Evolutionary conservation across 345 rosid genomes (phyloP).

Genomic region (Lepidium didymum): DNA sequence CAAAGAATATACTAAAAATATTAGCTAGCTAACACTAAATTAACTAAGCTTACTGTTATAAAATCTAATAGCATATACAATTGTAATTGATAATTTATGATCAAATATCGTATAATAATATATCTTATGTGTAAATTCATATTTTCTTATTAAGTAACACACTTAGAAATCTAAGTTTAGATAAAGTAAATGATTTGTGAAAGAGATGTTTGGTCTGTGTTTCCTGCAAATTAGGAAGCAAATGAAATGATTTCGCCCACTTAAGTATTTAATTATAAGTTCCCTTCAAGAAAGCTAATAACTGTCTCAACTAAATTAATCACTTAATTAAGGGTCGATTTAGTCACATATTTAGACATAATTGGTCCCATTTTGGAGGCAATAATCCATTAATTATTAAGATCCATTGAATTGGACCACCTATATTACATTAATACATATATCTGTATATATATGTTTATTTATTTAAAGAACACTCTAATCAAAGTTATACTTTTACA

Average conservation of each 20-base stretch:
- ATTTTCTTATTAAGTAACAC: background rate
- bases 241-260: constrained; percentile 23
- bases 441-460: background rate
- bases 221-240: constrained; percentile 17
- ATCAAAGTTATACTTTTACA: constrained; percentile 27
- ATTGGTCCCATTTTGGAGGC: background rate
- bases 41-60: too few species aligned
- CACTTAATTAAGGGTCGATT: background rate
- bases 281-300: background rate
- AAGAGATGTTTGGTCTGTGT: constrained; percentile 30
- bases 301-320: constrained; percentile 16
- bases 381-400: constrained; percentile 2
- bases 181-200: background rate
- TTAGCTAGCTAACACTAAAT: too few species aligned
- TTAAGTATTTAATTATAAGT: background rate
- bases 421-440: background rate
- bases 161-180: background rate
- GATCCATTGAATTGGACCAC: constrained; percentile 22
- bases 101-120: background rate
- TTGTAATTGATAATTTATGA: background rate
- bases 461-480: constrained; percentile 5
- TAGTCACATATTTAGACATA: background rate
- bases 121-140: background rate
- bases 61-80: background rate
- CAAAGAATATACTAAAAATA: too few species aligned